Evolutionary conservation across 169 alveolate species (phyloP), one percentile per base, ranked within the genome.

Genomic region (Plasmodium coatneyi): DNA sequence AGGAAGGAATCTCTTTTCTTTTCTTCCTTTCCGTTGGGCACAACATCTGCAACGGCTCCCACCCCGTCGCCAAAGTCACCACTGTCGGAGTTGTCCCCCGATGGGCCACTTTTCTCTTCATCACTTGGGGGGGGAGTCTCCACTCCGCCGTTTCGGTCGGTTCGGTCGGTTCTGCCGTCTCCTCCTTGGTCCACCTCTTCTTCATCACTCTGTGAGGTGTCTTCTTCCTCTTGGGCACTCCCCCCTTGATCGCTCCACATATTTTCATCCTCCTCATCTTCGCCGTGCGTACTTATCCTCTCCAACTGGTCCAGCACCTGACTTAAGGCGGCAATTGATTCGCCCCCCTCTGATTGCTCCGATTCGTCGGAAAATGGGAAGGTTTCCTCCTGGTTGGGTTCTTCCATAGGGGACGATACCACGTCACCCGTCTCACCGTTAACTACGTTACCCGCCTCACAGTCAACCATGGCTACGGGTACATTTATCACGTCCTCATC

Each of bases 331-430:
- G 25, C 84, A 34, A 9, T 28, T 43, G 36, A 49, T 71, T 60
- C 72, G 12, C 34, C 71, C 56, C 22, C 83, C 22, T 84, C 92
- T 28, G 54, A 36, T 22, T 80, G 71, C 66, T 82, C 92, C 10
- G 92, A 84, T 12, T 84, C 92, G 14, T 84, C 92, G 1, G 92
- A 84, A 71, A 84, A 84, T 41, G 78, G 9, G 54, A 84, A 84
- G 16, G 30, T 70, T 22, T 82, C 39, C 46, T 60, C 80, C 7
- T 14, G 22, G 28, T 32, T 36, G 52, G n/a, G 14, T 72, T 52
- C 43, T 43, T 41, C 74, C 6, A 5, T 9, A 0, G 30, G 71
- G 71, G 49, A 7, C 14, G 56, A n/a, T 46, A 3, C 56, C n/a
- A 1, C 5, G n/a, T 9, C 56, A 3, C 4, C 56, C 56, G 1